Evolutionary conservation across 805 yeast genomes (phyloP), one percentile per base, ranked within the genome.

Genomic region (baker's yeast (Saccharomyces cerevisiae)): DNA sequence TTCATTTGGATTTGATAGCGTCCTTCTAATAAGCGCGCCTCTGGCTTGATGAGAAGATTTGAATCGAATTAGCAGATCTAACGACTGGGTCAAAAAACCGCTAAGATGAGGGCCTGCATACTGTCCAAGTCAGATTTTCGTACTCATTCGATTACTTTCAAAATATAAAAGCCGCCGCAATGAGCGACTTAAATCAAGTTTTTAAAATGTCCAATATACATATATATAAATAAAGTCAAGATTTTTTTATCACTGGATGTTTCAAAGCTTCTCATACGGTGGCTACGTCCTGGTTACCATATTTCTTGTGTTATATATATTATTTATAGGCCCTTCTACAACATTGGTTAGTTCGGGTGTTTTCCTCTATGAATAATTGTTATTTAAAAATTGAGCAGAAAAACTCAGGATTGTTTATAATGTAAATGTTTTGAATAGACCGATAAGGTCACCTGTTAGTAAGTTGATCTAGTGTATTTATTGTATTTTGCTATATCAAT

Each of bases 401-500:
- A 36, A 17, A 8, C 11, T 4, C 22, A 36, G 17, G 9, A 17
- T 36, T 17, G 22, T 10, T 2, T 36, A 8, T 17, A 36, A 1
- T 6, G 9, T 17, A 17, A 17, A 36, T 17, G 24, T 36, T n/a
- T 36, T 8, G 4, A 6, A 9, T 2, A 36, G 11, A 17, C 43
- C 43, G 17, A 21, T 10, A 17, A n/a, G 22, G 43, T 9, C 3
- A 10, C 28, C 14, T 29, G 11, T 17, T 41, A 8, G n/a, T 17
- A n/a, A 29, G 47, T 14, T 3, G 28, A 17, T 29, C 24, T 31
- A 22, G 43, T 8, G 13, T 46, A 36, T 4, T 26, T 17, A 21
- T 41, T n/a, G 14, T 13, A 31, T 31, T n/a, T 32, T 36, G 22
- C 10, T 36, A 17, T 9, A 17, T 6, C 22, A 36, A 36, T 79